phyloP scores from a whole-genome alignment of 768 basidiomycete species.

The Phanerochaete sordida region DNA sequence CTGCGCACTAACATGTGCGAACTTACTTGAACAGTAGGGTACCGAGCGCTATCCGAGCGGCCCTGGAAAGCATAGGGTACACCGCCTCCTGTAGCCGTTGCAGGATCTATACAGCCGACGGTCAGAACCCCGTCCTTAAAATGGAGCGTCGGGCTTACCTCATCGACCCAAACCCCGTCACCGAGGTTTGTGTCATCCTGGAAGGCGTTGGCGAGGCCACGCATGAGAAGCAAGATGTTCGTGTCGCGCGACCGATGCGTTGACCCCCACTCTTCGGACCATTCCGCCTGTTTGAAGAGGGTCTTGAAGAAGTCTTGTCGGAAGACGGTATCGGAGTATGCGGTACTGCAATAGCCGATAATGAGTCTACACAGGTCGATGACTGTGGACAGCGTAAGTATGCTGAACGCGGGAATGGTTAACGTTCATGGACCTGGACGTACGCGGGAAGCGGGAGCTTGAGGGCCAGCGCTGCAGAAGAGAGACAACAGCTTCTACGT shows the following conservation, averaged over 20 bases:
- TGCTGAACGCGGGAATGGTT: not conserved
- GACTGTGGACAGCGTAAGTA: conserved; percentile 39
- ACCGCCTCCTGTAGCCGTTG: conserved; percentile 46
- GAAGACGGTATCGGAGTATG: conserved; percentile 40
- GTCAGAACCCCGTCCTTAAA: not conserved
- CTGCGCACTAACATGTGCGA: not conserved
- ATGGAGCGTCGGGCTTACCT: conserved; percentile 33
- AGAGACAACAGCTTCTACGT: conserved; percentile 59
- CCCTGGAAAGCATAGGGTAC: conserved; percentile 58
- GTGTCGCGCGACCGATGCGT: conserved; percentile 75
- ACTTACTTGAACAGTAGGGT: conserved; percentile 89
- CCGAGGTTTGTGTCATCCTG: conserved; percentile 45
- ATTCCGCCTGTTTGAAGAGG: conserved; percentile 67
- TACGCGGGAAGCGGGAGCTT: conserved; percentile 71
- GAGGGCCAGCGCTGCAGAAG: conserved; percentile 75
- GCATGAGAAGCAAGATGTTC: conserved; percentile 75
- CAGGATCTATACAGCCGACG: conserved; percentile 44
- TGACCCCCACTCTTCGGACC: conserved; percentile 52
- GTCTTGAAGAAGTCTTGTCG: conserved; percentile 54
- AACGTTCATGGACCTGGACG: conserved; percentile 8
- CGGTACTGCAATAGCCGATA: conserved; percentile 56
- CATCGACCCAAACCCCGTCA: conserved; percentile 47
- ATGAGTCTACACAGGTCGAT: conserved; percentile 84
- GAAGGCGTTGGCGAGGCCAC: conserved; percentile 78
- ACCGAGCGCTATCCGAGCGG: conserved; percentile 71